A percentile compares a stretch with the other conserved stretches of the same genome.
These are phyloP conservation scores for Citrus sp. DNA, from an alignment of 345 rosid species.

Conservation along the genomic window DNA sequence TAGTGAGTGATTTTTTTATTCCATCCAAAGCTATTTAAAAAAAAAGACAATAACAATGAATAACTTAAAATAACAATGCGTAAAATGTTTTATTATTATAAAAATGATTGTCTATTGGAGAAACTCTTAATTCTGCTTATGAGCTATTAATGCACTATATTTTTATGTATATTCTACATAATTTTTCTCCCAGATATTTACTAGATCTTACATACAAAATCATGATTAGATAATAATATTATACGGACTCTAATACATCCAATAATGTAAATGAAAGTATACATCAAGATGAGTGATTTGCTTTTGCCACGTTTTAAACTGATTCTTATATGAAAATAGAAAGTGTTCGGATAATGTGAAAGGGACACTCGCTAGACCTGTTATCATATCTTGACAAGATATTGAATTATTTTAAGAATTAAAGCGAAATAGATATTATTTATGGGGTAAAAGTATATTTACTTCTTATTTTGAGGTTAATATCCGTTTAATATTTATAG, in stretches of 20 bases:
- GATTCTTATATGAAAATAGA: background rate
- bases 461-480: rapidly evolving
- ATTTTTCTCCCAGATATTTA: no score
- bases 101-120: no score
- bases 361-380: background rate
- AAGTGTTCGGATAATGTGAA: background rate
- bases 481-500: rapidly evolving
- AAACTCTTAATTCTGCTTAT: no score
- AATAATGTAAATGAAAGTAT: constrained; percentile 15
- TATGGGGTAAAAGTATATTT: no score
- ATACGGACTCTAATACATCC: background rate
- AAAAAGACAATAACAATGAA: background rate
- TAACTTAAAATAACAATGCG: background rate
- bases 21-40: no score
- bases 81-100: no score
- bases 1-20: no score
- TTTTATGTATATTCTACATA: no score
- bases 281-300: background rate
- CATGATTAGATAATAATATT: background rate
- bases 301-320: background rate
- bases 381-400: background rate
- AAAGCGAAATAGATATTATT: background rate
- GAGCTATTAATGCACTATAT: no score
- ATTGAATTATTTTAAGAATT: background rate
- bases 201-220: background rate